Percentiles rank a stretch among this genome's conserved stretches.
phyloP scores from a whole-genome alignment of 192 early-diverging fungal genomes.

The Coemansia brasiliensis region DNA sequence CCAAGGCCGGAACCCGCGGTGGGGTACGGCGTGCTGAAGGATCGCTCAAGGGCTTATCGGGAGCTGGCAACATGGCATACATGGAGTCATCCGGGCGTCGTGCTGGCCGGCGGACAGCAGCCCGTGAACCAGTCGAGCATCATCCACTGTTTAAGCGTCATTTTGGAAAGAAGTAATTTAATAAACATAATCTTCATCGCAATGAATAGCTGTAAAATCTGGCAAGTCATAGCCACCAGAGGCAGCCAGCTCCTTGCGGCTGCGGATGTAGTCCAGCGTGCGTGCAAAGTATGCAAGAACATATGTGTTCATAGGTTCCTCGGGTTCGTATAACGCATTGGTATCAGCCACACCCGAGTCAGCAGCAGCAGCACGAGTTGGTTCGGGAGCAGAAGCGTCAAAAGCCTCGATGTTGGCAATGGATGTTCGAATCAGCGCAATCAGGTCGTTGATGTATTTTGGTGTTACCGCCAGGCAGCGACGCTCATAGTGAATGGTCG shows the following conservation, averaged over 20 bases:
- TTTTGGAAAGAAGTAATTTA: constrained; percentile 18
- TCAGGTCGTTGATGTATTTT: constrained; percentile 91
- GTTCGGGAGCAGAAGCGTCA: constrained; percentile 57
- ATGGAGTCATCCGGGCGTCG: constrained; percentile 61
- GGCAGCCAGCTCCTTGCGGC: constrained; percentile 50
- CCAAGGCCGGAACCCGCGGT: constrained; percentile 14
- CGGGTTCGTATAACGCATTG: constrained; percentile 63
- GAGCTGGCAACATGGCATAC: constrained; percentile 94
- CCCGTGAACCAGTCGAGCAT: constrained; percentile 57
- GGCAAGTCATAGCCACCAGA: constrained; percentile 42
- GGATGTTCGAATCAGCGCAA: constrained; percentile 87
- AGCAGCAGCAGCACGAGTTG: constrained; percentile 54
- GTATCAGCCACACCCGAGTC: constrained; percentile 54
- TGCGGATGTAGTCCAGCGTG: constrained; percentile 65
- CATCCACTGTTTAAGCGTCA: constrained; percentile 70
- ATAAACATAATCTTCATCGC: constrained; percentile 24
- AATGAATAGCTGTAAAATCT: constrained; percentile 52
- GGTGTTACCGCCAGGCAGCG: constrained; percentile 88
- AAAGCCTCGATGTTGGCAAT: constrained; percentile 71
- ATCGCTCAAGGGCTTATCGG: constrained; percentile 81
- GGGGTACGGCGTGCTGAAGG: constrained; percentile 58
- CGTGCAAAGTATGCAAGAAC: constrained; percentile 70
- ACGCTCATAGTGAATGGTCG: constrained; percentile 93
- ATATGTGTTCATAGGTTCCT: constrained; percentile 63
- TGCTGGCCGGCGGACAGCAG: constrained; percentile 33